Conservation (phyloP, 2,329 filamentous ascomycete species). For the Xylaria sp. region DNA sequence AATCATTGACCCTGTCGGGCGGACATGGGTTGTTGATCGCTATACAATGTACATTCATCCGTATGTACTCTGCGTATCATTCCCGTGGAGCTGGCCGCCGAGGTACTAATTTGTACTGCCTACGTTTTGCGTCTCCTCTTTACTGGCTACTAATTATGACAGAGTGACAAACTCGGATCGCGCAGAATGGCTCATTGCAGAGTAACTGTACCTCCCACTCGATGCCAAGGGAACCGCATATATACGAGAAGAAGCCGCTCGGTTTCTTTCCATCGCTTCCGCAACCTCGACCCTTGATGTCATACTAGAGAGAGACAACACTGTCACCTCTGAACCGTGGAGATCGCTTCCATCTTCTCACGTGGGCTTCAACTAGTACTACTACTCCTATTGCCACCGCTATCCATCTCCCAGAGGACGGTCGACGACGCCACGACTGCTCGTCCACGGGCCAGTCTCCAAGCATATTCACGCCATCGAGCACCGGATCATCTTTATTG, state of each 20-base stretch:
- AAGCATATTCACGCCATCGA: conserved; percentile 6
- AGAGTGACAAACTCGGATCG: conserved; percentile 19
- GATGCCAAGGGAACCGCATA: conserved; percentile 23
- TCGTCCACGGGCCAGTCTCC: conserved; percentile 3
- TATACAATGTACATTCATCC: conserved; percentile 17
- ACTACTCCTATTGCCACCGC: neutral
- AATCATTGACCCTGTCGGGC: conserved; percentile 30
- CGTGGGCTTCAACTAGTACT: conserved; percentile 9
- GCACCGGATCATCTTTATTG: neutral
- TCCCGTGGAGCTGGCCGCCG: conserved; percentile 15
- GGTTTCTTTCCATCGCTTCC: conserved; percentile 3
- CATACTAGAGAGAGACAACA: conserved; percentile 14
- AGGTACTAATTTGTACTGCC: conserved; percentile 16
- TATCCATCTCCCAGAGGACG: neutral
- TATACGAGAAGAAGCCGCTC: conserved; percentile 22
- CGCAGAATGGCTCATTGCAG: neutral
- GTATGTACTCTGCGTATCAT: conserved; percentile 29
- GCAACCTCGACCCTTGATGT: conserved; percentile 22
- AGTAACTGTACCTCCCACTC: conserved; percentile 12
- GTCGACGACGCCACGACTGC: conserved; percentile 5
- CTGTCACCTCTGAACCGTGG: conserved; percentile 10
- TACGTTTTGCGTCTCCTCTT: conserved; percentile 23
- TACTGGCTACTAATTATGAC: conserved; percentile 24
- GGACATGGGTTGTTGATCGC: conserved; percentile 28
- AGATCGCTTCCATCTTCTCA: conserved; percentile 15